Conservation (phyloP, 176 grass and related monocot genomes). For the Panicum miliaceum region DNA sequence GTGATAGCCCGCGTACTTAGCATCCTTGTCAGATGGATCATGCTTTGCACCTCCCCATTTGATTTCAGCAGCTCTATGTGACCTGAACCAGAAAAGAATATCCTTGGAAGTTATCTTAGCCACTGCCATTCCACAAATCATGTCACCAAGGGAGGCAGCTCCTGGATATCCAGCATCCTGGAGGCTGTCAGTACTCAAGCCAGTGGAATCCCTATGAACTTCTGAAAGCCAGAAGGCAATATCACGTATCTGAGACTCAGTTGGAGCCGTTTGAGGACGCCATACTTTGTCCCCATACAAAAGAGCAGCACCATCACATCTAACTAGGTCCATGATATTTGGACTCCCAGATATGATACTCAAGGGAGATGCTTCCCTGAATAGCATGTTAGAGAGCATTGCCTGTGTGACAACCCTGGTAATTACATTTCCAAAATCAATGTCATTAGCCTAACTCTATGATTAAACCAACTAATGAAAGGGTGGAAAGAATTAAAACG, state of each 20-base stretch:
- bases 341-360: constrained; percentile 77
- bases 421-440: no score
- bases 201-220: constrained; percentile 87
- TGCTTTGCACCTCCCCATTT: constrained; percentile 95
- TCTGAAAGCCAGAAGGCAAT: constrained; percentile 85
- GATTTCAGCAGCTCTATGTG: constrained; percentile 82
- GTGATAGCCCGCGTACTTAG: no score
- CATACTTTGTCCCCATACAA: constrained; percentile 76
- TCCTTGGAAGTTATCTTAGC: constrained; percentile 88
- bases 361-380: constrained; percentile 74
- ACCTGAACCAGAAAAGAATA: constrained; percentile 90
- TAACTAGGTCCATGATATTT: constrained; percentile 95
- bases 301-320: constrained; percentile 81
- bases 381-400: constrained; percentile 77
- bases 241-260: constrained; percentile 73
- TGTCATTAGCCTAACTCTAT: no score
- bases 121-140: constrained; percentile 86
- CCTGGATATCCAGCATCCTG: constrained; percentile 91
- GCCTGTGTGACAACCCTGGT: no score
- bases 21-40: constrained; percentile 73
- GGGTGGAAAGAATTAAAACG: no score
- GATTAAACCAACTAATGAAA: no score
- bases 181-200: constrained; percentile 92
- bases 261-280: constrained; percentile 61
- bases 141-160: constrained; percentile 68